These are phyloP conservation scores for Phytophthora pinifolia DNA, from an alignment of 352 stramenopile genomes.

Conservation along the genomic window DNA sequence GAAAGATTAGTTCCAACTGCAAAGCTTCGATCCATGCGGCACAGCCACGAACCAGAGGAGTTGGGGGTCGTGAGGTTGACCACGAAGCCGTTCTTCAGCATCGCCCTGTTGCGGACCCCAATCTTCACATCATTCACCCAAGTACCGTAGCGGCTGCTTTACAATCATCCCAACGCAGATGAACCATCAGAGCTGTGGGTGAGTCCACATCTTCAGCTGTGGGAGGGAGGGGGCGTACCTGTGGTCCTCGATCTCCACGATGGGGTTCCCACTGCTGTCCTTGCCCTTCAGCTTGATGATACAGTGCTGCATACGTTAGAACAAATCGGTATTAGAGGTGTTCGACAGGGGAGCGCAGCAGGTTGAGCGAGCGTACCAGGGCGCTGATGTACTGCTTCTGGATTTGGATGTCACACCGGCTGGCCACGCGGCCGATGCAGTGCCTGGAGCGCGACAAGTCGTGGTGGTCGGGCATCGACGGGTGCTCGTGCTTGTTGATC, in stretches of 20 bases:
- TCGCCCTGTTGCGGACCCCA: constrained; percentile 24
- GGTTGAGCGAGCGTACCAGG: constrained; percentile 28
- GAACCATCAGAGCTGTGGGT: neutral
- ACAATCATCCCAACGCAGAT: neutral
- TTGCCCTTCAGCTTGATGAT: constrained; percentile 37
- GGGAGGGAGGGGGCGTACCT: constrained; percentile 32
- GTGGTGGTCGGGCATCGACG: constrained; percentile 40
- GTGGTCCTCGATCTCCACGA: constrained; percentile 47
- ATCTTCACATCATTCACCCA: constrained; percentile 54
- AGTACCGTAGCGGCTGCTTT: constrained; percentile 47
- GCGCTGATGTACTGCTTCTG: constrained; percentile 51
- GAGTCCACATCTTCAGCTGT: neutral
- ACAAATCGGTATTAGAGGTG: neutral
- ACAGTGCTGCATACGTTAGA: constrained; percentile 26
- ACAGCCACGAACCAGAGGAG: constrained; percentile 13
- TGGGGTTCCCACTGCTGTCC: constrained; percentile 24
- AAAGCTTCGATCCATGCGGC: neutral
- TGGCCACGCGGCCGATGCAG: constrained; percentile 44
- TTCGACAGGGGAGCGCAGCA: neutral
- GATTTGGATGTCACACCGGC: constrained; percentile 45
- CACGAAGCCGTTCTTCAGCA: constrained; percentile 33
- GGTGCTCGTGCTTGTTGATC: constrained; percentile 25
- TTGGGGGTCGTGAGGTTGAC: constrained; percentile 58
- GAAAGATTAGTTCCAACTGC: neutral
- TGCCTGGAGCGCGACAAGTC: constrained; percentile 42